A percentile compares a stretch with the other conserved stretches of the same genome.
Evolutionary conservation across 2,329 filamentous ascomycete genomes (phyloP).

Genomic region (Cladosporium sp.): DNA sequence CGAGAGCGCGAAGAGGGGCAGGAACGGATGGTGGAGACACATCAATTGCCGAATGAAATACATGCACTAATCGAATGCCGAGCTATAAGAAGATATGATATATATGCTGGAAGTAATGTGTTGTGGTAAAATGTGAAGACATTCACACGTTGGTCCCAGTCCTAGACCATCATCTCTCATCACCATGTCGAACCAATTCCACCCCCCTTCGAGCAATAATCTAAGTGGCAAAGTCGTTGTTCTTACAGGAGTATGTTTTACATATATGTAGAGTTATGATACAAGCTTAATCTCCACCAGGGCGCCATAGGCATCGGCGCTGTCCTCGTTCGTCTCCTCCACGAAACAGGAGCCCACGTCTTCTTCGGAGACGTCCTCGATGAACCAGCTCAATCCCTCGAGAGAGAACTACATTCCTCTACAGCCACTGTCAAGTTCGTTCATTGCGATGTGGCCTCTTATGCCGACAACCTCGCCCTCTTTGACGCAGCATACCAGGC

Average conservation of each 20-base stretch:
- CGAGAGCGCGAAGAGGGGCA: not conserved
- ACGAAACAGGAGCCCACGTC: slow-evolving; percentile 43
- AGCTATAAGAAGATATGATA: not conserved
- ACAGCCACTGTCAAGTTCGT: slow-evolving; percentile 40
- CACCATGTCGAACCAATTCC: slow-evolving; percentile 27
- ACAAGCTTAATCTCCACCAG: slow-evolving; percentile 25
- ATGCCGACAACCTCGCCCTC: slow-evolving; percentile 48
- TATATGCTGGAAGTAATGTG: not conserved
- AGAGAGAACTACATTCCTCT: slow-evolving; percentile 27
- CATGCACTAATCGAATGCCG: not conserved
- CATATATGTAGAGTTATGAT: not conserved
- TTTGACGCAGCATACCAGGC: slow-evolving; percentile 48
- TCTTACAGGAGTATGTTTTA: slow-evolving; percentile 32
- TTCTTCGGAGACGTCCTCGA: slow-evolving; percentile 48
- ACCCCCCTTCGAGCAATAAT: slow-evolving; percentile 18
- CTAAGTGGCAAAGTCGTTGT: slow-evolving; percentile 36
- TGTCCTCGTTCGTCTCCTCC: slow-evolving; percentile 42
- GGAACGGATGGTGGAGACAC: not conserved
- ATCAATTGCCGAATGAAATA: not conserved
- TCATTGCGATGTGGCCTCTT: slow-evolving; percentile 47
- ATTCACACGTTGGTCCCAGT: too few species aligned
- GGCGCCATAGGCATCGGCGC: slow-evolving; percentile 50
- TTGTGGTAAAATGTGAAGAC: not conserved
- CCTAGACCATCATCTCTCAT: not conserved
- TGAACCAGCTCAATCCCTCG: slow-evolving; percentile 36